Conservation (phyloP, 2,329 filamentous ascomycete genomes). For the Hypoxylon sp. region DNA sequence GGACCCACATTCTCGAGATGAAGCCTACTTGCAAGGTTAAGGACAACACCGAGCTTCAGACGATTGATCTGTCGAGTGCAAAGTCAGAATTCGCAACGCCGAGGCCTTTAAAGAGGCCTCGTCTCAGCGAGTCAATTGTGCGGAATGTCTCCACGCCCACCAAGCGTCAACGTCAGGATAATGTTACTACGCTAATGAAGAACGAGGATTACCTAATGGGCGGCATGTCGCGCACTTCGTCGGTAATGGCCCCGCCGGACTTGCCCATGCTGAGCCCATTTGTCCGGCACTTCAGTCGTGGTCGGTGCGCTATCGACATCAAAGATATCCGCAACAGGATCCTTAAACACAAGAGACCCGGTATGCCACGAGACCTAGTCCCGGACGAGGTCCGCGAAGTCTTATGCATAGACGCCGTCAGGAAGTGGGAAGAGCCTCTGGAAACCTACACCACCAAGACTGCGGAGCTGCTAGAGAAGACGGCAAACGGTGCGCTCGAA, state of each 20-base stretch:
- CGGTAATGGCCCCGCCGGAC: conserved; percentile 39
- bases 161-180: conserved; percentile 49
- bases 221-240: conserved; percentile 51
- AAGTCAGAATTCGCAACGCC: conserved; percentile 49
- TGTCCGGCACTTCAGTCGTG: conserved; percentile 56
- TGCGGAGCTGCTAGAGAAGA: conserved; percentile 63
- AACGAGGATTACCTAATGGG: conserved; percentile 54
- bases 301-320: conserved; percentile 62
- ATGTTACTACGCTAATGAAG: conserved; percentile 54
- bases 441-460: conserved; percentile 64
- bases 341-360: conserved; percentile 66
- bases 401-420: conserved; percentile 70
- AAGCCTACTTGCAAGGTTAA: conserved; percentile 55
- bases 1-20: conserved; percentile 53
- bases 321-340: conserved; percentile 69
- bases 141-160: conserved; percentile 42
- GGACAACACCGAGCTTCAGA: conserved; percentile 49
- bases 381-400: conserved; percentile 72
- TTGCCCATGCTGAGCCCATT: conserved; percentile 54
- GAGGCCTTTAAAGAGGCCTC: conserved; percentile 49
- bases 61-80: conserved; percentile 51
- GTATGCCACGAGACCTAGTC: conserved; percentile 69
- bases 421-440: conserved; percentile 70
- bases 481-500: conserved; percentile 64
- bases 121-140: conserved; percentile 52